A percentile compares a stretch with the other conserved stretches of the same genome.
Conservation (phyloP, 768 basidiomycete genomes). For the Tylopilus rubrobrunneus region DNA sequence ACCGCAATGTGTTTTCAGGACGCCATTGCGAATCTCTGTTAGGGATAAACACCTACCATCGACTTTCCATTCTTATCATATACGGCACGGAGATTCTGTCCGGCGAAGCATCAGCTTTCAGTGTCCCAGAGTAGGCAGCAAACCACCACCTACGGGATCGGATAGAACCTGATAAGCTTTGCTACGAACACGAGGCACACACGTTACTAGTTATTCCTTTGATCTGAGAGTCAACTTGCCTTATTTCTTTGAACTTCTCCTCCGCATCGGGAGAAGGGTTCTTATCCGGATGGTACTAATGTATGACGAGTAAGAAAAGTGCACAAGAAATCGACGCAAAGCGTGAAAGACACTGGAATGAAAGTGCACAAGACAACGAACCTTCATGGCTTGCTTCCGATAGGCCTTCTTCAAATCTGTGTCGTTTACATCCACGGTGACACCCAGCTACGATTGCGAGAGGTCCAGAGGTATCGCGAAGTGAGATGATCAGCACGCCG, state of each 20-base stretch:
- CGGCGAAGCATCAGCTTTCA: slow-evolving; percentile 6
- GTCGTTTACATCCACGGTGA: slow-evolving; percentile 69
- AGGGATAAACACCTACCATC: slow-evolving; percentile 50
- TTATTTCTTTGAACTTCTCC: slow-evolving; percentile 96
- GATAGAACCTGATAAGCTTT: slow-evolving; percentile 95
- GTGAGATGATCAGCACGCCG: neutral
- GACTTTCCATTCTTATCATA: slow-evolving; percentile 96
- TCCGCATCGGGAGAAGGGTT: slow-evolving; percentile 91
- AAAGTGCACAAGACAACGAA: slow-evolving; percentile 29
- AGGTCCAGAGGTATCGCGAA: neutral
- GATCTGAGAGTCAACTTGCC: slow-evolving; percentile 41
- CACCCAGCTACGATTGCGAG: slow-evolving; percentile 51
- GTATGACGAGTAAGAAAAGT: neutral
- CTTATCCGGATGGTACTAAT: slow-evolving; percentile 92
- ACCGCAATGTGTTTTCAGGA: slow-evolving; percentile 1
- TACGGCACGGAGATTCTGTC: slow-evolving; percentile 76
- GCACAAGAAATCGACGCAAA: neutral
- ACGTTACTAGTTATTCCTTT: slow-evolving; percentile 14
- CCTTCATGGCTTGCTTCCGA: slow-evolving; percentile 91
- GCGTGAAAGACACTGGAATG: neutral
- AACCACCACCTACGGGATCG: slow-evolving; percentile 56
- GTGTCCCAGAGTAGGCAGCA: slow-evolving; percentile 8
- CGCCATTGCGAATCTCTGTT: slow-evolving; percentile 2
- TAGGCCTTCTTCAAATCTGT: slow-evolving; percentile 92
- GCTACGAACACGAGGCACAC: slow-evolving; percentile 37